Evolutionary conservation across 257 asterid species (phyloP), one percentile per base, ranked within the genome.

Genomic region (Plantago elongata): DNA sequence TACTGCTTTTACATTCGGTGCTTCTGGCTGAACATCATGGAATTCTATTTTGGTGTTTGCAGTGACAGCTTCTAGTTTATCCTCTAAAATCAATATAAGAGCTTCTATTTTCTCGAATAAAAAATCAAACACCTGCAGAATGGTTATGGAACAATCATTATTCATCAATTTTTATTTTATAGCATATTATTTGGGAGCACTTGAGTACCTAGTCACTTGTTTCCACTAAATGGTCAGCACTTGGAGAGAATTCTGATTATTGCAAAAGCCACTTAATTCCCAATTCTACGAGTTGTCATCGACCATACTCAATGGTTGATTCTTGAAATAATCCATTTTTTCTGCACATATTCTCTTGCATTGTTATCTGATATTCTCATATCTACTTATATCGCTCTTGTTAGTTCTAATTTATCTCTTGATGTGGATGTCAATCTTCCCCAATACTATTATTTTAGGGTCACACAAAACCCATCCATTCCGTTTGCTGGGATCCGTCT

Each of bases 401-500:
- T 34, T 34, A 34, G 40, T 52, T n/a, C n/a, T 9, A 22, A 14
- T 52, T 0, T 11, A 10, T 52, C 22, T 22, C 58, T 58, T 38
- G 4, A 43, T 52, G 15, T 59, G 15, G 11, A 11, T 64, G 45
- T 56, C 46, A 50, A 61, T 42, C 17, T 34, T 65, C 13, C 54
- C 7, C 8, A 34, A 34, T 34, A 34, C 8, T 11, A 46, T n/a
- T 40, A 29, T 11, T 71, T 17, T 9, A 92, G 99, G 96, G 96
- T 29, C 97, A 89, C 74, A 80, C 84, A 10, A 87, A 85, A 67
- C 86, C 83, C 10, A 79, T 89, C 27, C 78, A 78, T 66, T 81
- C 84, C 1, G 67, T 92, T 18, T 83, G 99, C 83, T 92, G 99
- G 99, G 97, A 92, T 75, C 84, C 85, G 4, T 57, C 83, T 2